Evolutionary conservation across 2,329 filamentous ascomycete species (phyloP), one percentile per base, ranked within the genome.

Genomic region (Emericellopsis cladophorae): DNA sequence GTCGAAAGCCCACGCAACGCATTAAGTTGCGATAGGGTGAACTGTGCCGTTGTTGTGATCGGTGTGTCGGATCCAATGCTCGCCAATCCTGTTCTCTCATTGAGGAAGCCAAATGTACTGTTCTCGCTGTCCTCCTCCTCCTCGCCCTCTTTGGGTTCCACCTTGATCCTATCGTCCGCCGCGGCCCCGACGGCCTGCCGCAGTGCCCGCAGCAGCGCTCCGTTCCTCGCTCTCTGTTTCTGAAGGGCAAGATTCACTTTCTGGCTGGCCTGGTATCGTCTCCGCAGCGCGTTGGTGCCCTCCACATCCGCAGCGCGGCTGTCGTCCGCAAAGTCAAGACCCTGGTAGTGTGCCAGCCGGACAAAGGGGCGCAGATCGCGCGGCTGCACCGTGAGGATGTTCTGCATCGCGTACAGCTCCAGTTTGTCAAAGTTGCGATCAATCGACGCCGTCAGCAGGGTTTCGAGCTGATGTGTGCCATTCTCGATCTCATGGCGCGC

Each of bases 331-430:
- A 78, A 68, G 45, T 74, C 71, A 16, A 78, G 55, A 1, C 68
- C 85, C 58, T 88, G 78, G 64, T 98, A 95, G 67, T 96, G 90
- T 37, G 76, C 75, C 47, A 98, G 66, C 40, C 82, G 70, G 48
- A 96, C 80, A 77, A 84, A 95, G 43, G 76, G 74, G 6, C 35
- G 16, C 51, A 84, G 67, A 46, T 90, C 84, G 23, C 80, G 76
- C 38, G 76, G 76, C 31, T 59, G 57, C 32, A 90, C 76, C 33
- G 75, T 81, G 47, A 92, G 63, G 50, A 89, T 84, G 56, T 95
- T 95, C 48, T 87, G 72, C 67, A 98, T 70, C 40, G 87, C 81
- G 64, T 90, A 95, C 42, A 98, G 84, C 66, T 92, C 85, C 52
- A 90, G 82, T 47, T 83, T 79, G 65, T 92, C 85, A 55, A 90